Conservation (phyloP, 345 rosid species). For the Eucalyptus curtisii region DNA sequence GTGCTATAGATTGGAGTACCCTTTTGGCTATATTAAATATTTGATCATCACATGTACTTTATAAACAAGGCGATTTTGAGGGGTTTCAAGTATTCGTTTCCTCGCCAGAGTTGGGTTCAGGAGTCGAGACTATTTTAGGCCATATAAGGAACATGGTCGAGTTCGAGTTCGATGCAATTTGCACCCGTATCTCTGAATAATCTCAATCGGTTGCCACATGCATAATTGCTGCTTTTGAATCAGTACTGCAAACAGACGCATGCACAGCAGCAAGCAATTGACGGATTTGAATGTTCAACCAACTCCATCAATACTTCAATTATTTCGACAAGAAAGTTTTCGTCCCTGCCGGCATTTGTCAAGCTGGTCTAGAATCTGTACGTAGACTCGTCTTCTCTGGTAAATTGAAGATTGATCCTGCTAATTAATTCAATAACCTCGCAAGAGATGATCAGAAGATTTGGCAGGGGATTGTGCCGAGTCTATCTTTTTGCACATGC, state of each 20-base stretch:
- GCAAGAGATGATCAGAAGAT: not conserved
- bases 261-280: not conserved
- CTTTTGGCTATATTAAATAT: not conserved
- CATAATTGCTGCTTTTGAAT: not conserved
- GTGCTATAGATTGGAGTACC: not conserved
- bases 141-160: not conserved
- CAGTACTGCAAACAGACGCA: not conserved
- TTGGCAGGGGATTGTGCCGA: not conserved
- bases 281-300: not conserved
- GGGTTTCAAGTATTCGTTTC: not conserved
- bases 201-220: not conserved
- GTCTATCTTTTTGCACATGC: not conserved
- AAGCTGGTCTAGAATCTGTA: not conserved
- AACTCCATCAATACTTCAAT: not conserved
- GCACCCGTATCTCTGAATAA: not conserved
- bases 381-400: not conserved
- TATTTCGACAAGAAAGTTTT: not conserved
- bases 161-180: not conserved
- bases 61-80: not conserved
- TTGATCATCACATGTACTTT: not conserved
- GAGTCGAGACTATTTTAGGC: not conserved
- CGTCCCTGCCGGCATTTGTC: not conserved
- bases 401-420: not conserved
- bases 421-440: not conserved
- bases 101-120: not conserved